A percentile compares a stretch with the other conserved stretches of the same genome.
Evolutionary conservation across 2,329 filamentous ascomycete genomes (phyloP).

Genomic region (Trichophyton verrucosum): DNA sequence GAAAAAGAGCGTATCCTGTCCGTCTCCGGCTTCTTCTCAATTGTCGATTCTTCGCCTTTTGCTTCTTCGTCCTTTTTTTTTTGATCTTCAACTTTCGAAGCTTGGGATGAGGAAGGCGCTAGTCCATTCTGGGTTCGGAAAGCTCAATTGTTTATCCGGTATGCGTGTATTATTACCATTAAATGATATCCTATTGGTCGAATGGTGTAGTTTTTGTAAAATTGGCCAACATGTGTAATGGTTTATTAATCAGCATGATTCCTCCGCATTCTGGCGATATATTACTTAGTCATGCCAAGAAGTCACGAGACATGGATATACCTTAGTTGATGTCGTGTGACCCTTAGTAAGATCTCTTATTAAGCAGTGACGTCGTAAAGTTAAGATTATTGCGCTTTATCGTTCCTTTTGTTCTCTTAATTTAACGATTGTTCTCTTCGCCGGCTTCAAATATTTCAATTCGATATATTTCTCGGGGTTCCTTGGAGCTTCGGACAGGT

Average conservation of each 20-base stretch:
- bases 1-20: background rate
- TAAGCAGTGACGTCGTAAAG: conserved; percentile 1
- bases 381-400: conserved; percentile 3
- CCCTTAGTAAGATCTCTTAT: background rate
- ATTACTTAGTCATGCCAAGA: background rate
- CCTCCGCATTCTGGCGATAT: background rate
- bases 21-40: background rate
- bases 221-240: background rate
- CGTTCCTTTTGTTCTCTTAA: background rate
- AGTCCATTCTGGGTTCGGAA: background rate
- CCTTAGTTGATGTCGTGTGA: background rate
- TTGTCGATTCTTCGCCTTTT: background rate
- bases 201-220: background rate
- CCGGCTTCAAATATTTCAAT: background rate
- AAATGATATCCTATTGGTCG: background rate
- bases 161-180: background rate
- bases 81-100: background rate
- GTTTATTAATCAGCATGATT: background rate
- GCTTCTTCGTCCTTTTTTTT: background rate
- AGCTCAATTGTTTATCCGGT: background rate
- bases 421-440: background rate
- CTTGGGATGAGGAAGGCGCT: background rate
- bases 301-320: background rate
- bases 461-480: background rate
- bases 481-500: background rate